Percentiles rank a stretch among this genome's conserved stretches.
Evolutionary conservation across 306 rosid species (phyloP).

Genomic region (Castanea mollissima): DNA sequence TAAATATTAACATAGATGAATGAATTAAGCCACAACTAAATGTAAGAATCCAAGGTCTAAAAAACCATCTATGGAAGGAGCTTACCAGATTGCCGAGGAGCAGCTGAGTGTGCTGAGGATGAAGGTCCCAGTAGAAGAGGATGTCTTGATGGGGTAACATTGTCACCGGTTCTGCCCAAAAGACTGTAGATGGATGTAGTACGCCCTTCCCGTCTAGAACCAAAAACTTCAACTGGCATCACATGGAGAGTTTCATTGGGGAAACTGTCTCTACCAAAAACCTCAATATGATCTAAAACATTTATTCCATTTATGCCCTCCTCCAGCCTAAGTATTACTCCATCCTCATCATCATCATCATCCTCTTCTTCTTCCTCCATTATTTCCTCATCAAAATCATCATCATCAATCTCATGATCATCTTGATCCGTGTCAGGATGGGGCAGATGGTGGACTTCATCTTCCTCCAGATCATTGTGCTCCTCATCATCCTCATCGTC

Average conservation of each 20-base stretch:
- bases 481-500: constrained; percentile 88
- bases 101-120: constrained; percentile 45
- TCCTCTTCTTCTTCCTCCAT: constrained; percentile 97
- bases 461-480: constrained; percentile 85
- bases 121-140: constrained; percentile 90
- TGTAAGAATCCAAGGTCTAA: background rate
- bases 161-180: constrained; percentile 86
- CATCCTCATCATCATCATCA: constrained; percentile 93
- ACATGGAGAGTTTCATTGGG: constrained; percentile 86
- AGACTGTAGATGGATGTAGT: constrained; percentile 96
- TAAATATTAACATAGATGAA: background rate
- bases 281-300: constrained; percentile 94
- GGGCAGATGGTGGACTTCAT: constrained; percentile 82
- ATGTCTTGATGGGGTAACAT: constrained; percentile 72
- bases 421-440: constrained; percentile 93
- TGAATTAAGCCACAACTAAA: background rate
- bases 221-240: constrained; percentile 97
- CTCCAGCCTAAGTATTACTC: constrained; percentile 87
- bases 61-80: constrained; percentile 11
- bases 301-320: constrained; percentile 98
- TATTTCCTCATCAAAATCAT: constrained; percentile 89
- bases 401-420: constrained; percentile 92
- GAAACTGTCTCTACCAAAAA: constrained; percentile 84
- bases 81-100: constrained; percentile 59
- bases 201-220: constrained; percentile 92